These are phyloP conservation scores for Pascua sp. DNA, from an alignment of 1,284 basidiomycete genomes.

Conservation along the genomic window DNA sequence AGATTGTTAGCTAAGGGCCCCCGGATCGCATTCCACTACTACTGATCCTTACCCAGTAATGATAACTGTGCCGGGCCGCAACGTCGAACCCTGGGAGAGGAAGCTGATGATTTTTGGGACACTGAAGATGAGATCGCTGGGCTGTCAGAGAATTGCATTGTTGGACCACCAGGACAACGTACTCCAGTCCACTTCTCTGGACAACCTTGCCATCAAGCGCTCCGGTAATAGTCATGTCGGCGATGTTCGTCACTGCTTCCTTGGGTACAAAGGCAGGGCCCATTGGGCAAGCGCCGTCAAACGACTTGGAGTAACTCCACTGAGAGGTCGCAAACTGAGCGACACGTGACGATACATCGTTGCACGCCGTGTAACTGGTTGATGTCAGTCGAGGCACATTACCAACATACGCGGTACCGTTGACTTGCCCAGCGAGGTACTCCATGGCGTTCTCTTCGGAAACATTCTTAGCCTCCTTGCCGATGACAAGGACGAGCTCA, in stretches of 20 bases:
- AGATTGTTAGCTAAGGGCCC: no score
- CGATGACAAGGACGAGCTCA: conserved; percentile 80
- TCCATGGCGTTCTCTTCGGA: conserved; percentile 70
- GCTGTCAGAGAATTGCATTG: no score
- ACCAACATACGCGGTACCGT: no score
- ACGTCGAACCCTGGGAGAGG: conserved; percentile 80
- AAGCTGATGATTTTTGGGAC: conserved; percentile 57
- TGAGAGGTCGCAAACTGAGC: conserved; percentile 43
- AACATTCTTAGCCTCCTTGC: conserved; percentile 73
- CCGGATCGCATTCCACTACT: no score
- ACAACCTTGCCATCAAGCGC: conserved; percentile 41
- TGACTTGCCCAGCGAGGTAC: conserved; percentile 62
- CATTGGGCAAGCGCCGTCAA: conserved; percentile 51
- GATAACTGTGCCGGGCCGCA: conserved; percentile 75
- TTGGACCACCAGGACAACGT: no score
- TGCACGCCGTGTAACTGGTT: conserved; percentile 41
- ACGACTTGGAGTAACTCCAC: conserved; percentile 48
- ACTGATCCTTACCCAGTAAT: conserved; percentile 54
- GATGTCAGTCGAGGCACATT: no score
- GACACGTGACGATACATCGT: conserved; percentile 48
- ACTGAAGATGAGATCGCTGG: conserved; percentile 50
- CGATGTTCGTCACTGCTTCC: conserved; percentile 23
- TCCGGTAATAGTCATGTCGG: conserved; percentile 38
- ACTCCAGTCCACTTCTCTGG: conserved; percentile 36
- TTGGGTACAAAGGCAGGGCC: conserved; percentile 46